Conservation (phyloP, 2,329 filamentous ascomycete species). For the Chalaropsis ovoidea region DNA sequence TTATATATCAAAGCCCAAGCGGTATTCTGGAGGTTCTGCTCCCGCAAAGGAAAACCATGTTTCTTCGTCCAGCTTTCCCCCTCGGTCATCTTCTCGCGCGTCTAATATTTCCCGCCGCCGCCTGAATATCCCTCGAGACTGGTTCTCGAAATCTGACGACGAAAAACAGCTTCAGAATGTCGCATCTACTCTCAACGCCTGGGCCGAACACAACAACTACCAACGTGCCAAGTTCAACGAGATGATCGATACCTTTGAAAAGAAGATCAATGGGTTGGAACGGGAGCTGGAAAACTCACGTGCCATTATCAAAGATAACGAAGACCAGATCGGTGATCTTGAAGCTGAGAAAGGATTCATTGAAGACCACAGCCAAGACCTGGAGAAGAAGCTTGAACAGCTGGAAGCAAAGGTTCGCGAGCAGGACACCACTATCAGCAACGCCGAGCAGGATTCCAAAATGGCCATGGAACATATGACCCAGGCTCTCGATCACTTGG, state of each 20-base stretch:
- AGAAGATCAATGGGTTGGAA: slow-evolving; percentile 19
- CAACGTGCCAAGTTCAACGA: slow-evolving; percentile 20
- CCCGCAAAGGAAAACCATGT: slow-evolving; percentile 9
- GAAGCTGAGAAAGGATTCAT: slow-evolving; percentile 13
- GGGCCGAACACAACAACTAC: slow-evolving; percentile 21
- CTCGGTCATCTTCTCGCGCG: slow-evolving; percentile 23
- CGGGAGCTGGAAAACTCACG: slow-evolving; percentile 13
- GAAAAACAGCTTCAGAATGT: slow-evolving; percentile 24
- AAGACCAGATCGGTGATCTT: slow-evolving; percentile 16
- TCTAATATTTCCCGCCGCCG: slow-evolving; percentile 25
- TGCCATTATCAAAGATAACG: slow-evolving; percentile 4
- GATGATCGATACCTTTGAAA: slow-evolving; percentile 18
- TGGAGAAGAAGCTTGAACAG: slow-evolving; percentile 7
- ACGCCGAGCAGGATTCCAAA: slow-evolving; percentile 8
- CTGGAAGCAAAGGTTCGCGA: slow-evolving; percentile 7
- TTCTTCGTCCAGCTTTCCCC: background rate
- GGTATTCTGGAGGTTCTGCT: background rate
- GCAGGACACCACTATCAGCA: slow-evolving; percentile 4
- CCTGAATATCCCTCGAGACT: slow-evolving; percentile 18
- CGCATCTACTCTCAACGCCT: slow-evolving; percentile 21
- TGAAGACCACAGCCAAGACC: slow-evolving; percentile 9
- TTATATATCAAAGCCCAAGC: background rate
- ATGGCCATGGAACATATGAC: background rate
- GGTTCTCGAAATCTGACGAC: slow-evolving; percentile 20
- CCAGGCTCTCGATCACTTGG: background rate